Evolutionary conservation across 805 yeast species (phyloP), one percentile per base, ranked within the genome.

Genomic region (Zygoascus bituminiphila): DNA sequence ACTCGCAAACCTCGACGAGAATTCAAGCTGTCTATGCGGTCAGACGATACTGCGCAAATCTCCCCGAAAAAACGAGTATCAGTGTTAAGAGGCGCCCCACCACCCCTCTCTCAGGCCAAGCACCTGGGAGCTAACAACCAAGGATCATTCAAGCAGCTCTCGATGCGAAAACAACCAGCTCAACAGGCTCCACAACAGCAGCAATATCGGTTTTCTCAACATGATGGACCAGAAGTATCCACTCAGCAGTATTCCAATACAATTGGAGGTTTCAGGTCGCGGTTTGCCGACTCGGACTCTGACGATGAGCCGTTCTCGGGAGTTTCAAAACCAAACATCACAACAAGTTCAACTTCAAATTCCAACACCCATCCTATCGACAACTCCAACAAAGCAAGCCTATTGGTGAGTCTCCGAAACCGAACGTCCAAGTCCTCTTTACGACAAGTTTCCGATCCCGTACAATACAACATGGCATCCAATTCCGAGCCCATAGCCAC

Each of bases 251-350:
- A 12, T 29, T 12, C 33, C 3, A 12, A 12, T 15, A 29, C 7
- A 4, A 7, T 36, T 7, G 22, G 21, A n/a, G 21, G 19, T 12
- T 62, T 63, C 58, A 43, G 48, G 26, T 61, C 65, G n/a, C 57
- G 67, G 8, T 52, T 63, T 39, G 62, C 61, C 20, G 68, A 63
- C 45, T 55, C 62, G 4, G 67, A 63, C 46, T 54, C 62, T 9
- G 67, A 63, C 6, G 63, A 61, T 33, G 67, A 62, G 10, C 33
- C 33, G 33, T 44, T 17, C 39, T 12, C 25, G 38, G 29, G 39
- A 19, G 33, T 19, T 31, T 19, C 46, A 31, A n/a, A 42, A 24
- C 25, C 29, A 15, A 12, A 31, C 19, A 21, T 41, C 31, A 46
- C 48, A 26, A 42, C 48, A 37, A n/a, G n/a, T n/a, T n/a, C 43